Evolutionary conservation across 2,329 filamentous ascomycete genomes (phyloP), one percentile per base, ranked within the genome.

Genomic region (Cytospora schulzeri): DNA sequence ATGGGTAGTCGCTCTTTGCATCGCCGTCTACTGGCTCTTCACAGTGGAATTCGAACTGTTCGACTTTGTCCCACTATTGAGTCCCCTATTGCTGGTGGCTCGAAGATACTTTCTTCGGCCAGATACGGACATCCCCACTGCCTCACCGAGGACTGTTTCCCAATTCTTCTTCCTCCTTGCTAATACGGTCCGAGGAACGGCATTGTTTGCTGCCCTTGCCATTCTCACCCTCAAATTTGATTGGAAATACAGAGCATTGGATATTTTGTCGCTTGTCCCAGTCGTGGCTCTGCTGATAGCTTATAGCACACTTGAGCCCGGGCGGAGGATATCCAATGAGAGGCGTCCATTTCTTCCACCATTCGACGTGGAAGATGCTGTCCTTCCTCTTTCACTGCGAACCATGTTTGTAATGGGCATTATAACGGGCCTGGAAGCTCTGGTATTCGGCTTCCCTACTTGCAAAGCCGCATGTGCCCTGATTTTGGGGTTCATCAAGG

Each of bases 21-120:
- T 73, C 48, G 67, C 57, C n/a, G 55, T 50, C 2, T 68, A 62
- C 31, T 71, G 69, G 51, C 55, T 68, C n/a, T 73, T 68, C 54
- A 67, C 60, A 56, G 68, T 70, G 1, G 69, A 73, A 65, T 35
- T 59, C 5, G 65, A 68, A 19, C 19, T 63, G 17, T 31, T 69
- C 24, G 57, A 33, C 24, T 63, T 64, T n/a, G 51, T 69, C 73
- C 75, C 76, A 17, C 70, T 63, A 24, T 70, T 76, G 52, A 72
- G 69, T 45, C 76, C 76, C 2, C 67, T 77, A 3, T 69, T 77
- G 31, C 55, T 74, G 41, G 33, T 71, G 19, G 67, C 63, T 8
- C 69, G 74, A 17, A 70, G 8, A 62, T 63, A 51, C 58, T 31
- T 67, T 31, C 64, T 71, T 15, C 53, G 58, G 58, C 31, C 45